Conservation (phyloP, 2,329 filamentous ascomycete genomes). For the Zasmidium angulare region DNA sequence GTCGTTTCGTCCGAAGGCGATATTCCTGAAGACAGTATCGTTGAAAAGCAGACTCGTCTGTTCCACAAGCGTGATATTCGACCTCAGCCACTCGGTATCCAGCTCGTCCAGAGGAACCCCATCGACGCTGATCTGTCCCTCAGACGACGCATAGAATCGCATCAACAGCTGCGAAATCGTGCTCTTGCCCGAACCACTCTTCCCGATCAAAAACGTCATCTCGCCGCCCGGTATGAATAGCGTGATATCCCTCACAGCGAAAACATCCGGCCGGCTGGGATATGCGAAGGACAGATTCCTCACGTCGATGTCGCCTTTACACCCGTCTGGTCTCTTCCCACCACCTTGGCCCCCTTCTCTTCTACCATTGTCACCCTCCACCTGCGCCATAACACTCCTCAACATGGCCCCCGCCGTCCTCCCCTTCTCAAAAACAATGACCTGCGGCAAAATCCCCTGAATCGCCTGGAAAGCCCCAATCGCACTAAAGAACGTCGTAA, state of each 20-base stretch:
- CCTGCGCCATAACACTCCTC: slow-evolving; percentile 43
- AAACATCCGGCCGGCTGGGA: slow-evolving; percentile 63
- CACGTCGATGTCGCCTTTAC: slow-evolving; percentile 68
- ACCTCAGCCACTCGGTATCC: slow-evolving; percentile 69
- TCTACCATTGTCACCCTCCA: slow-evolving; percentile 27
- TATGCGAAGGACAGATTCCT: slow-evolving; percentile 65
- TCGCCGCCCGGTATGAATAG: slow-evolving; percentile 72
- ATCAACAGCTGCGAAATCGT: slow-evolving; percentile 79
- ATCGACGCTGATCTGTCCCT: slow-evolving; percentile 70
- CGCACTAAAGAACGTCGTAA: slow-evolving; percentile 84
- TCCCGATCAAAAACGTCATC: slow-evolving; percentile 78
- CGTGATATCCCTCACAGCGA: slow-evolving; percentile 60
- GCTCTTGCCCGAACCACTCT: slow-evolving; percentile 89
- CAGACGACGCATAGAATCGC: slow-evolving; percentile 68
- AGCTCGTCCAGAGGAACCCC: slow-evolving; percentile 61
- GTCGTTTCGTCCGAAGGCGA: slow-evolving; percentile 66
- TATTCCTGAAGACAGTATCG: slow-evolving; percentile 74
- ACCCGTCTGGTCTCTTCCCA: slow-evolving; percentile 38
- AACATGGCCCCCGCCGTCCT: slow-evolving; percentile 70
- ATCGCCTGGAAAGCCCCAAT: slow-evolving; percentile 74
- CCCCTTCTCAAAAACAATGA: slow-evolving; percentile 76
- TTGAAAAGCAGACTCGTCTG: slow-evolving; percentile 81
- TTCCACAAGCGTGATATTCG: slow-evolving; percentile 77
- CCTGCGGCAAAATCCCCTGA: slow-evolving; percentile 71
- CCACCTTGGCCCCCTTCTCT: slow-evolving; percentile 18